A percentile compares a stretch with the other conserved stretches of the same genome.
These are phyloP conservation scores for Dictyostelium citrinum DNA, from an alignment of 78 protist species.

Conservation along the genomic window DNA sequence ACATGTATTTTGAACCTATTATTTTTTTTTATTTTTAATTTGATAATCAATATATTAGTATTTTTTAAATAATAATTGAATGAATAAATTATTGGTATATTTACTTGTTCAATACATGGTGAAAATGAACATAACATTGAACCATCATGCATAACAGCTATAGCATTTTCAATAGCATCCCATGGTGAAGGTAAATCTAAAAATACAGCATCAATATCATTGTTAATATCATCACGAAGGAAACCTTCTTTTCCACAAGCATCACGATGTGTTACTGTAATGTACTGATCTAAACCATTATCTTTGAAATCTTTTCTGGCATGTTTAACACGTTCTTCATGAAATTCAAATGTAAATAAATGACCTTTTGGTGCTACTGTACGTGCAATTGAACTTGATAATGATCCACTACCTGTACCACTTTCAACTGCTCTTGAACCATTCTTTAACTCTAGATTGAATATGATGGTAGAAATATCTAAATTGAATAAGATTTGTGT, in stretches of 20 bases:
- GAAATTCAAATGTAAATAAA: conserved; percentile 91
- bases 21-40: no score
- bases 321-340: conserved; percentile 79
- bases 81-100: no score
- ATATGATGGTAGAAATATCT: conserved; percentile 83
- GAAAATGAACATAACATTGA: conserved; percentile 93
- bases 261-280: conserved; percentile 73
- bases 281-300: conserved; percentile 37
- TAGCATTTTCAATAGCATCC: conserved; percentile 79
- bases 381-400: conserved; percentile 85
- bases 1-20: conserved; percentile 43
- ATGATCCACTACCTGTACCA: conserved; percentile 93
- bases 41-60: no score
- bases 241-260: conserved; percentile 62
- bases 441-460: conserved; percentile 77
- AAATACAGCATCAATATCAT: conserved; percentile 88
- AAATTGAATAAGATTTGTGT: conserved; percentile 91
- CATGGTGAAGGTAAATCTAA: conserved; percentile 94
- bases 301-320: conserved; percentile 58
- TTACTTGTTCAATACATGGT: conserved; percentile 95
- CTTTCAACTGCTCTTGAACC: conserved; percentile 88
- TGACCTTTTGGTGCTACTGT: conserved; percentile 88
- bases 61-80: no score
- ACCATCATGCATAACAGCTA: conserved; percentile 67
- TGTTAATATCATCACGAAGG: neutral